A percentile compares a stretch with the other conserved stretches of the same genome.
These are phyloP conservation scores for Lachnellula willkommii DNA, from an alignment of 2,329 filamentous ascomycete genomes.

Conservation along the genomic window DNA sequence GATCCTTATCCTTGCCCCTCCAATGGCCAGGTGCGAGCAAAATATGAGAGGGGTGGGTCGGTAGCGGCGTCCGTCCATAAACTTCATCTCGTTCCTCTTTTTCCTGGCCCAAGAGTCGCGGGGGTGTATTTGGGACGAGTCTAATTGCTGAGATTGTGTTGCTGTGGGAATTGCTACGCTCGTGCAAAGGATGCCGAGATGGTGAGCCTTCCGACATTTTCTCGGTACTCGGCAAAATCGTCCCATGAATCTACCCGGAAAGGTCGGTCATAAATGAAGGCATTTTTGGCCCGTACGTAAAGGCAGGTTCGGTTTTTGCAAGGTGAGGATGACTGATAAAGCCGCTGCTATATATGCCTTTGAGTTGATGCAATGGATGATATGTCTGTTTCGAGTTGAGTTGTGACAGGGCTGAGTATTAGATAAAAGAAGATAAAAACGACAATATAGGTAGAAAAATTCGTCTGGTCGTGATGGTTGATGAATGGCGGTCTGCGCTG, in stretches of 20 bases:
- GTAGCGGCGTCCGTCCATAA: slow-evolving; percentile 30
- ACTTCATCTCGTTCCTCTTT: slow-evolving; percentile 18
- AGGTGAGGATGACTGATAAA: neutral
- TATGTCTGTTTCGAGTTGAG: neutral
- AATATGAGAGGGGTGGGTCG: slow-evolving; percentile 30
- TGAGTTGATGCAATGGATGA: too few species aligned
- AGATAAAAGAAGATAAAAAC: neutral
- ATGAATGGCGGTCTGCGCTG: neutral
- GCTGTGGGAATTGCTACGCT: slow-evolving; percentile 23
- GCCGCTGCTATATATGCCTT: neutral
- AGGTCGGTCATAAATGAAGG: neutral
- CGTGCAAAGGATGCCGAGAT: slow-evolving; percentile 19
- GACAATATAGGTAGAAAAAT: neutral
- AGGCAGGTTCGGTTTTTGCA: neutral
- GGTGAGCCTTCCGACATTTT: slow-evolving; percentile 8
- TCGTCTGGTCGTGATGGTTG: neutral
- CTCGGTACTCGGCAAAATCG: neutral
- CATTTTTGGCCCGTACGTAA: neutral
- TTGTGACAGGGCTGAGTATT: neutral
- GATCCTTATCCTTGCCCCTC: slow-evolving; percentile 11
- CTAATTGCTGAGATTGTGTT: slow-evolving; percentile 18
- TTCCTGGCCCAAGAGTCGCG: slow-evolving; percentile 10
- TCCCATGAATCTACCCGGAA: neutral
- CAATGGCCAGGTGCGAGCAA: slow-evolving; percentile 20
- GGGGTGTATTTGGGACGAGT: slow-evolving; percentile 18